phyloP scores from a whole-genome alignment of 108 stramenopile genomes.

The Skeletonema grethae region DNA sequence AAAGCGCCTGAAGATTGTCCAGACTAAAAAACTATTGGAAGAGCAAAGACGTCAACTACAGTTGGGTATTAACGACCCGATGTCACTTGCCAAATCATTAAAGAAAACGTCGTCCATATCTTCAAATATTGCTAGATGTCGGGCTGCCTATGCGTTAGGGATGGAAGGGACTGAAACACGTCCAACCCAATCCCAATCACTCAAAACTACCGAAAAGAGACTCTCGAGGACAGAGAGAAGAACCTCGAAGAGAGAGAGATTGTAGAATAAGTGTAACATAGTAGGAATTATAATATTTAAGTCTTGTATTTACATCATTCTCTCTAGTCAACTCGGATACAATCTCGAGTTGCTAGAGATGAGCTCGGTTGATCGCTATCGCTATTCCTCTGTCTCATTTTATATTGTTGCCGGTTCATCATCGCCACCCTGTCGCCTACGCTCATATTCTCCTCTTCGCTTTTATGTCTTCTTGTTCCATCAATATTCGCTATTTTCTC shows the following conservation, averaged over 20 bases:
- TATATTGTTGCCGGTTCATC: constrained; percentile 14
- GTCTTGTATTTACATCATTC: constrained; percentile 1
- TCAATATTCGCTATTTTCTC: too few relatives aligned
- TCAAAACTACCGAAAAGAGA: not conserved
- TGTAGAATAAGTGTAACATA: not conserved
- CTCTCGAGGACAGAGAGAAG: too few relatives aligned
- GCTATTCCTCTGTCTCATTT: not conserved
- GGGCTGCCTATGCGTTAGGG: not conserved
- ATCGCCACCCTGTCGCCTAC: constrained; percentile 30
- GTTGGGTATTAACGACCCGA: not conserved
- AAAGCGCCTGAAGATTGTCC: not conserved
- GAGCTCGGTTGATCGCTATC: constrained; percentile 19
- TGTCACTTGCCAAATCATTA: not conserved
- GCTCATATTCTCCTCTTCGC: not conserved
- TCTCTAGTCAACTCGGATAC: constrained; percentile 31
- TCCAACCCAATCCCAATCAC: too few relatives aligned
- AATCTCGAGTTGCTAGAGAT: constrained; percentile 24
- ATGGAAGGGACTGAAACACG: not conserved
- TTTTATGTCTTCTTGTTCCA: not conserved
- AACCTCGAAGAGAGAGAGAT: not conserved
- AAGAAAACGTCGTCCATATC: not conserved
- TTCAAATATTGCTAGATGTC: not conserved
- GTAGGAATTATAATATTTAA: too few relatives aligned
- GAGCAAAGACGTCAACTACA: not conserved
- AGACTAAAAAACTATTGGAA: not conserved